Conservation (phyloP, 2,329 filamentous ascomycete species). For the Fulvia fulva region DNA sequence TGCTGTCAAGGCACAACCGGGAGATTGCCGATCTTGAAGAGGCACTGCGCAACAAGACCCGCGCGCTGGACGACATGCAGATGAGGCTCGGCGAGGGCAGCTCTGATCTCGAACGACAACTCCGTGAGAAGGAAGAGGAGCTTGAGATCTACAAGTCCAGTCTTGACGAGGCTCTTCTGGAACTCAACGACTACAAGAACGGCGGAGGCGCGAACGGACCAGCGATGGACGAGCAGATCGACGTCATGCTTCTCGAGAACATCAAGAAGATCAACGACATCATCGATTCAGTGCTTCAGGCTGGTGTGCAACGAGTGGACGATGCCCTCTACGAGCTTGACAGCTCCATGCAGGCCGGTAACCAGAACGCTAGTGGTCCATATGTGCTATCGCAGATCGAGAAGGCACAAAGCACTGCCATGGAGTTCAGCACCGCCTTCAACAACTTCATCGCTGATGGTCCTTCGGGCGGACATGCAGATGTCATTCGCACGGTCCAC, state of each 20-base stretch:
- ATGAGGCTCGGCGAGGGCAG: conserved; percentile 73
- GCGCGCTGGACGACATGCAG: conserved; percentile 78
- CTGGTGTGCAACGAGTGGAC: conserved; percentile 88
- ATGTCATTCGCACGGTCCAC: conserved; percentile 89
- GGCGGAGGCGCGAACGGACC: conserved; percentile 63
- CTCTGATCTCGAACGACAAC: conserved; percentile 76
- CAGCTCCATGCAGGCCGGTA: conserved; percentile 96
- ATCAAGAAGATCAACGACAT: conserved; percentile 94
- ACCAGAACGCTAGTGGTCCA: conserved; percentile 92
- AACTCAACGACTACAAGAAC: conserved; percentile 79
- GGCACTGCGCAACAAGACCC: conserved; percentile 78
- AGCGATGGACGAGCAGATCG: conserved; percentile 84
- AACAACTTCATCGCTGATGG: conserved; percentile 98
- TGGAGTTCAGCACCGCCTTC: conserved; percentile 96
- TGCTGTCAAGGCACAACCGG: conserved; percentile 93
- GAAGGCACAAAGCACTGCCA: conserved; percentile 89
- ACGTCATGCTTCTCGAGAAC: conserved; percentile 80
- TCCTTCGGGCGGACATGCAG: conserved; percentile 80
- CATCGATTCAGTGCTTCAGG: conserved; percentile 92
- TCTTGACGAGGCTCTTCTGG: conserved; percentile 92
- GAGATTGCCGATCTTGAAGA: conserved; percentile 97
- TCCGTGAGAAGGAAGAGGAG: conserved; percentile 95
- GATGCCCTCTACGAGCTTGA: conserved; percentile 96
- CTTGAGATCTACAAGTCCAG: conserved; percentile 96
- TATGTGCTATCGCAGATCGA: conserved; percentile 97